Base-by-base conservation (phyloP, 1,284 basidiomycete species). In the Heterobasidion parviporum region DNA sequence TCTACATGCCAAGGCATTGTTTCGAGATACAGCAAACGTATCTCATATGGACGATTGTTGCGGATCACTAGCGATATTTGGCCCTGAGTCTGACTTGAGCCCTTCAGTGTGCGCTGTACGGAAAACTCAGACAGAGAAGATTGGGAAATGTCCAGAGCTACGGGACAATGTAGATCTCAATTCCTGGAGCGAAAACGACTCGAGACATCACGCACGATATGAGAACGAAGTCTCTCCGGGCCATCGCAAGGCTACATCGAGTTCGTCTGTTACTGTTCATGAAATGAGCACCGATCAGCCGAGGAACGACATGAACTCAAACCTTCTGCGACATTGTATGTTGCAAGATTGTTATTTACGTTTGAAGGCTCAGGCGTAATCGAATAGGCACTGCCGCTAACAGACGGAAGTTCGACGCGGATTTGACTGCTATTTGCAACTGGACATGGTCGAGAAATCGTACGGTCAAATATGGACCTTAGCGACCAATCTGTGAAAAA, bases 1-100 rank as follows among this genome's bases (percentile, higher is more conserved):
- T 90, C 87, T 52, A 98, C 78, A 65, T 94, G 87, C 86, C 94
- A 97, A 3, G 96, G 96, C 77, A 97, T 85, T 1, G 89, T 88
- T 70, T 99, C 97, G 54, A 93, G 80, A 72, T 96, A 98, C 8
- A 88, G 70, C 0, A 87, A 77, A 34, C 78, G 71, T 35, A 87
- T 69, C 1, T 78, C 66, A 0, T 68, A 61, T 6, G 77, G 64
- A 16, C 74, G 73, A 54, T 83, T 78, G 67, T 98, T 98, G 14
- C 68, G 76, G 52, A 98, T 70, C 20, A 78, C 75, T 7, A 96
- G 70, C 36, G 80, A 78, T 15, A 99, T 81, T 32, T 79, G 76
- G 1, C 92, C 92, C 57, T 74, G 81, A 26, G 81, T 87, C 67
- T 96, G 95, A 53, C 83, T 86, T 8, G 84, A 77, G 5, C 93